Base-by-base conservation (phyloP, 169 alveolate species). In the Cryptosporidium canis region DNA sequence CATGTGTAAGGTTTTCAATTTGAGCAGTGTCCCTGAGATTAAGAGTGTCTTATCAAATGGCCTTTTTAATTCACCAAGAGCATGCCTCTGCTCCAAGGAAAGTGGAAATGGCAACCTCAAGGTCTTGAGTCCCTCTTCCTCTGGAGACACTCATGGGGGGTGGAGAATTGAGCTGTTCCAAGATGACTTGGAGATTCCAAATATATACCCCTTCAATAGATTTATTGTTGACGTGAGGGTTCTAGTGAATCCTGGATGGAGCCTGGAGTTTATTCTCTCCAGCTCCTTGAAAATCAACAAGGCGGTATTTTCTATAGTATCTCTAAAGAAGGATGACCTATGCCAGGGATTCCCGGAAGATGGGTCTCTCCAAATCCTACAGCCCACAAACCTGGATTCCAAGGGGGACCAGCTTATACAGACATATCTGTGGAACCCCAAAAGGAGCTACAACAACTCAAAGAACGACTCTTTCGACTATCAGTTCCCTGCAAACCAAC, bases 291-390 rank as follows among this genome's bases (percentile, higher is more conserved):
- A 44, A 4, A 14, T 16, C 8, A 61, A 41, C 35, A 55, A 43
- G 12, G 66, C 16, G 27, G 16, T 29, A 21, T 61, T 55, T 58
- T 77, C 87, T 5, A 24, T 77, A 31, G 71, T 61, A 7, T 77
- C 87, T 31, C 66, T 77, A 9, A 77, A 77, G 27, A 77, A 77
- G n/a, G 66, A 77, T n/a, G 6, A 27, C 21, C 21, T 55, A 6
- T 77, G 87, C 21, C 71, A 39, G 9, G 87, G 87, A 14, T 77
- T 77, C 61, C 87, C 87, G 2, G 87, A 77, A 21, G 70, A 77
- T 7, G 72, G 58, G 8, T 56, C 87, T 5, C 48, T 77, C 21
- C 14, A 77, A 11, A 61, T 58, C n/a, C 18, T 77, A 21, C 70
- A 55, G 51, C 71, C 87, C n/a, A 56, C 48, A 18, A 18, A 18